These are phyloP conservation scores for Picochlorum sp. DNA, from an alignment of 139 green algal species.

Conservation along the genomic window DNA sequence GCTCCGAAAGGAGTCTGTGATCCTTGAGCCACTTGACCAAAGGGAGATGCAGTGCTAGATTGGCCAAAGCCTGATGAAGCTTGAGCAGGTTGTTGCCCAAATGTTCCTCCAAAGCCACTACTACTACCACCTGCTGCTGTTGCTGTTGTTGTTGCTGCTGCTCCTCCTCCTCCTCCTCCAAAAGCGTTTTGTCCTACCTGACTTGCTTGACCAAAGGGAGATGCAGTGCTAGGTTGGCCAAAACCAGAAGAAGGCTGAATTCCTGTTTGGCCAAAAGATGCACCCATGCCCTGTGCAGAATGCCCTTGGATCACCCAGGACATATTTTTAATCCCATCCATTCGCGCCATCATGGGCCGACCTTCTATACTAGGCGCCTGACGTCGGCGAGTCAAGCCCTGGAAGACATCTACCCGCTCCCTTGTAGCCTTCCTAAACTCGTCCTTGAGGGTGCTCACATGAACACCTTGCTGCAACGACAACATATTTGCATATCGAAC, in stretches of 20 bases:
- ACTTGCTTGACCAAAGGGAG: not conserved
- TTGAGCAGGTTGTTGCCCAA: not conserved
- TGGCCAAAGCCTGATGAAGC: not conserved
- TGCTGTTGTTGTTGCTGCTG: no score
- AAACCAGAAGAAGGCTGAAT: no score
- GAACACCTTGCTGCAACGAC: not conserved
- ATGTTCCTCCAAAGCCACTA: not conserved
- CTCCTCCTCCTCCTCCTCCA: no score
- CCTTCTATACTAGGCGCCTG: constrained; percentile 21
- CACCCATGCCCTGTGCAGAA: no score
- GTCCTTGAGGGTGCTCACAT: constrained; percentile 3
- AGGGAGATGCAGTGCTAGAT: not conserved
- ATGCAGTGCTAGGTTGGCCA: no score
- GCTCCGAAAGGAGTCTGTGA: not conserved
- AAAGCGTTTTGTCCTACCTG: no score
- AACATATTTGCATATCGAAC: constrained; percentile 26
- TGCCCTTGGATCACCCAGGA: not conserved
- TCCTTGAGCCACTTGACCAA: no score
- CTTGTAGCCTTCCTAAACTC: constrained; percentile 19
- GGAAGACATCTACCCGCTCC: constrained; percentile 16
- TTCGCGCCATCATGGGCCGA: not conserved
- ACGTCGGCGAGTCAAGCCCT: constrained; percentile 10
- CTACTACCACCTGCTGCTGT: no score
- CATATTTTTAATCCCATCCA: not conserved
- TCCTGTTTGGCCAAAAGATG: no score